Evolutionary conservation across 225 moss, liverwort and hornwort genomes (phyloP).

Genomic region (Polytrichum formosum): DNA sequence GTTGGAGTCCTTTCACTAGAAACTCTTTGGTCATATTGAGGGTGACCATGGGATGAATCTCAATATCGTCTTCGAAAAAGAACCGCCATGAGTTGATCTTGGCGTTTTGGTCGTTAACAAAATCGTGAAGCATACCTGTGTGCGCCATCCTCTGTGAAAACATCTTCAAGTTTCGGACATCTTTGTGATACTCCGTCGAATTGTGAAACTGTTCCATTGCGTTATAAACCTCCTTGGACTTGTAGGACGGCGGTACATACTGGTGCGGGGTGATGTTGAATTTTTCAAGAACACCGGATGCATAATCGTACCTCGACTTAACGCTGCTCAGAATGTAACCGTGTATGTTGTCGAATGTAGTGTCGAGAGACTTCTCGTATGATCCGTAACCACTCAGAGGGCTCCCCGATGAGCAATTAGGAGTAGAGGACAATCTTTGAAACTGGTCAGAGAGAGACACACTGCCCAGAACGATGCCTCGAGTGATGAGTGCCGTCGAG

Average conservation of each 20-base stretch:
- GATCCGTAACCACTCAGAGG: slow-evolving; percentile 2
- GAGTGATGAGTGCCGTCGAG: slow-evolving; percentile 12
- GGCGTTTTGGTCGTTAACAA: slow-evolving; percentile 9
- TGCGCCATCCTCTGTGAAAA: slow-evolving; percentile 12
- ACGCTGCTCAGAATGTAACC: slow-evolving; percentile 10
- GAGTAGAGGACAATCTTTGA: background rate
- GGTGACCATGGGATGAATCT: slow-evolving; percentile 5
- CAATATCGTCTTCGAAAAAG: slow-evolving; percentile 18
- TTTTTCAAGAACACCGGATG: slow-evolving; percentile 1
- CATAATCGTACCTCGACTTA: slow-evolving; percentile 7
- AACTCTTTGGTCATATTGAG: background rate
- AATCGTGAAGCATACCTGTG: slow-evolving; percentile 7
- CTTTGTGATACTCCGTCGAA: background rate
- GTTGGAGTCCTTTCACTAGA: slow-evolving; percentile 5
- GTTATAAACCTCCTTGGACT: slow-evolving; percentile 12
- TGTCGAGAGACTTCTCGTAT: slow-evolving; percentile 10
- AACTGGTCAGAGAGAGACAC: background rate
- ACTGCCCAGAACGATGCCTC: slow-evolving; percentile 8
- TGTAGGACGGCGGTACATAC: slow-evolving; percentile 7
- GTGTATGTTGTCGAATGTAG: slow-evolving; percentile 4
- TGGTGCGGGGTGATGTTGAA: slow-evolving; percentile 12
- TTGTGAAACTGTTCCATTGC: slow-evolving; percentile 10
- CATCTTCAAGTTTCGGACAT: slow-evolving; percentile 8
- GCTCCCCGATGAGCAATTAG: background rate
- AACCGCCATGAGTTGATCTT: slow-evolving; percentile 16